phyloP scores from a whole-genome alignment of 495 filamentous ascomycete species.

The Hapsidospora chrysogenum region DNA sequence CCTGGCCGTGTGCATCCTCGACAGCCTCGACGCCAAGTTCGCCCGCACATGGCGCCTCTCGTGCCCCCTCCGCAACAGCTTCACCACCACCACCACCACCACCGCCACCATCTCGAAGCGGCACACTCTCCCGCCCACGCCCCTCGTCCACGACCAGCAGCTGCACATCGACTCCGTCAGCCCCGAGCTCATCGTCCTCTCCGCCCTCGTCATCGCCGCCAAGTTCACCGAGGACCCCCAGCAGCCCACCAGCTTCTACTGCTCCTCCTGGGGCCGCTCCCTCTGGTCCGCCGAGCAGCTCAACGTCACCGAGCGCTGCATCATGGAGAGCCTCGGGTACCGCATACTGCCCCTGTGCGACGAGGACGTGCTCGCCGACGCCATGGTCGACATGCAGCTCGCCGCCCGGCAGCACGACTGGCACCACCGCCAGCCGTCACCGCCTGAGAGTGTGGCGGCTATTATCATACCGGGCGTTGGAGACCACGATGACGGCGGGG shows the following conservation, averaged over 20 bases:
- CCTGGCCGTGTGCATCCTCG: slow-evolving; percentile 36
- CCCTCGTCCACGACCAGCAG: slow-evolving; percentile 8
- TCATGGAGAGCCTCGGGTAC: slow-evolving; percentile 36
- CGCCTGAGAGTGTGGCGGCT: slow-evolving; percentile 1
- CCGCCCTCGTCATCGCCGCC: slow-evolving; percentile 30
- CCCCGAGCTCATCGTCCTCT: slow-evolving; percentile 34
- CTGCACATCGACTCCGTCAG: slow-evolving; percentile 36
- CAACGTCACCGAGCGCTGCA: slow-evolving; percentile 35
- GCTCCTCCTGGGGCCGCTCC: slow-evolving; percentile 23
- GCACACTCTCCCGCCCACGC: slow-evolving; percentile 24
- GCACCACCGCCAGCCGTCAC: background rate
- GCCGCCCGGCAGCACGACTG: slow-evolving; percentile 20
- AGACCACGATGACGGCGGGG: background rate
- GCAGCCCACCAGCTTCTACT: slow-evolving; percentile 24
- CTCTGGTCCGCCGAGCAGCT: slow-evolving; percentile 35
- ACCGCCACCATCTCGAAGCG: slow-evolving; percentile 14
- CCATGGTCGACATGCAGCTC: slow-evolving; percentile 34
- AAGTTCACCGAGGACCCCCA: slow-evolving; percentile 36
- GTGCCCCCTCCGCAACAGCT: slow-evolving; percentile 20
- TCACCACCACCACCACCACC: background rate
- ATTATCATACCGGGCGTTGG: too few relatives aligned
- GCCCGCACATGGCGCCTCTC: slow-evolving; percentile 33
- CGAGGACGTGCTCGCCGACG: slow-evolving; percentile 25
- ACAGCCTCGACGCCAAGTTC: slow-evolving; percentile 37
- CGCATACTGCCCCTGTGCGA: slow-evolving; percentile 35